These are phyloP conservation scores for Scedosporium minutisporum DNA, from an alignment of 2,329 filamentous ascomycete species.

Conservation along the genomic window DNA sequence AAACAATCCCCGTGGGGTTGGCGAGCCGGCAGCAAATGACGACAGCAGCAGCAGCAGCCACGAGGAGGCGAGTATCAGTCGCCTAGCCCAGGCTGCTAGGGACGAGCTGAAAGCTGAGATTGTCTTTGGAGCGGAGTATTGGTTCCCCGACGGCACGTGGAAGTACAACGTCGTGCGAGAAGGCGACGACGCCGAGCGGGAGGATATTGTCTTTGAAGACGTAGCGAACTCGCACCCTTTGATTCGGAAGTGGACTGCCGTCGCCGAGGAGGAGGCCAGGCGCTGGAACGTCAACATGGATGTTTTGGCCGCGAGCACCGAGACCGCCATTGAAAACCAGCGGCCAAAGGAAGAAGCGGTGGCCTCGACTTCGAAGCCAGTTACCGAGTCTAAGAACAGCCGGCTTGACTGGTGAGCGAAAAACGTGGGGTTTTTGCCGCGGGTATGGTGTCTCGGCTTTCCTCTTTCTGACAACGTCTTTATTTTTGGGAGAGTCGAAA, in stretches of 20 bases:
- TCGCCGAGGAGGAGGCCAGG: constrained; percentile 1
- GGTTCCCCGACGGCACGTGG: constrained; percentile 63
- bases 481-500: neutral
- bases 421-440: neutral
- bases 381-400: constrained; percentile 10
- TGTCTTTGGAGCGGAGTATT: constrained; percentile 58
- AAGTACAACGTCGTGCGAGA: constrained; percentile 43
- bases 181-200: constrained; percentile 18
- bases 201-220: constrained; percentile 45
- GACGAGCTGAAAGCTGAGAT: constrained; percentile 50
- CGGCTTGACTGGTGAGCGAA: constrained; percentile 15
- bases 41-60: neutral
- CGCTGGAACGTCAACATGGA: constrained; percentile 7
- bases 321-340: constrained; percentile 29
- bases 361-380: neutral
- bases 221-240: constrained; percentile 61
- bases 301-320: constrained; percentile 18
- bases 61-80: constrained; percentile 8
- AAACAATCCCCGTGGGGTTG: constrained; percentile 13
- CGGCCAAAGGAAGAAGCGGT: constrained; percentile 14
- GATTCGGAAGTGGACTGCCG: constrained; percentile 48
- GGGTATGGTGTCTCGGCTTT: neutral
- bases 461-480: neutral
- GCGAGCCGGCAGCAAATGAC: constrained; percentile 14
- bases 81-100: constrained; percentile 30